Evolutionary conservation across 352 stramenopile genomes (phyloP).

Genomic region (Pythium pyrilobum): DNA sequence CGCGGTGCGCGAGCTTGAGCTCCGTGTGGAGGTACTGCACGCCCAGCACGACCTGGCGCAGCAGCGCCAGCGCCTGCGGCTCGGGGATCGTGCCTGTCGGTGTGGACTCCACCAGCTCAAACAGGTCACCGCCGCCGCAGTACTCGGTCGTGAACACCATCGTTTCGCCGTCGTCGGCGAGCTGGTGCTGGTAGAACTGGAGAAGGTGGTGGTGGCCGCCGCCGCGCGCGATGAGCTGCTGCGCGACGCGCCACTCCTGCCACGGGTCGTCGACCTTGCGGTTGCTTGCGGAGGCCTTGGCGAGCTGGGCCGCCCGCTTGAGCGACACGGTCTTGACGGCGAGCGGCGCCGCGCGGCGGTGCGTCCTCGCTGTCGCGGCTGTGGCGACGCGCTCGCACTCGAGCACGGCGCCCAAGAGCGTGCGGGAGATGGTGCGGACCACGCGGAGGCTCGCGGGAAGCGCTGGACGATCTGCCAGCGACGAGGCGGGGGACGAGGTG

Average conservation of each 20-base stretch:
- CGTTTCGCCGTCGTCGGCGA: constrained; percentile 3
- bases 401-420: too few relatives aligned
- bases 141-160: constrained; percentile 19
- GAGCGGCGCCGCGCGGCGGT: too few relatives aligned
- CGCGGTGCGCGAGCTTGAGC: constrained; percentile 22
- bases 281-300: too few relatives aligned
- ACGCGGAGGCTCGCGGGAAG: too few relatives aligned
- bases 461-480: too few relatives aligned
- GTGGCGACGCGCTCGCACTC: too few relatives aligned
- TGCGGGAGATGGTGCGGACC: too few relatives aligned
- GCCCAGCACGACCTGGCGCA: constrained; percentile 20
- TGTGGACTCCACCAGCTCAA: not conserved
- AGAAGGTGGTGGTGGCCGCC: not conserved
- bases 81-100: not conserved
- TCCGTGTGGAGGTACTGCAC: constrained; percentile 22
- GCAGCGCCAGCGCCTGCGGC: not conserved
- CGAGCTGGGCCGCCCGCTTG: too few relatives aligned
- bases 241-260: not conserved
- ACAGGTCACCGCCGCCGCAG: constrained; percentile 18
- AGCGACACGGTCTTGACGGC: too few relatives aligned
- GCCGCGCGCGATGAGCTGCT: not conserved
- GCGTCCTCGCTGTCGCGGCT: too few relatives aligned
- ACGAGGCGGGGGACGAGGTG: too few relatives aligned
- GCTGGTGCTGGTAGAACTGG: not conserved
- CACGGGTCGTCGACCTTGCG: not conserved